These are phyloP conservation scores for Lactifluus echinatus DNA, from an alignment of 768 basidiomycete genomes.

Conservation along the genomic window DNA sequence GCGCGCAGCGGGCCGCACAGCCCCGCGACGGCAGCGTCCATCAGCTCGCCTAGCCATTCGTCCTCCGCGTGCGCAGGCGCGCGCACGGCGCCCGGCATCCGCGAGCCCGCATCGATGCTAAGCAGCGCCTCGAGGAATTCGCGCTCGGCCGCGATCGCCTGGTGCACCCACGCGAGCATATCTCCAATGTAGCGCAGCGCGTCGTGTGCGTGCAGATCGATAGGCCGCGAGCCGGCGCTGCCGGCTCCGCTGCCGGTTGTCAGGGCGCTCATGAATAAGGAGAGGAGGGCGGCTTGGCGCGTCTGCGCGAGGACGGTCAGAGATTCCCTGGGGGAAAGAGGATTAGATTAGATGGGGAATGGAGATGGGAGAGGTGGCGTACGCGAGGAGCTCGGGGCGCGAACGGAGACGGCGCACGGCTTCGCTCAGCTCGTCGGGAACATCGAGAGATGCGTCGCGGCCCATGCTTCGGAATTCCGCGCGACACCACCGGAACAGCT, in stretches of 20 bases:
- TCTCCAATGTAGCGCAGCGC: slow-evolving; percentile 94
- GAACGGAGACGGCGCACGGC: slow-evolving; percentile 65
- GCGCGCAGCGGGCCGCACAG: slow-evolving; percentile 83
- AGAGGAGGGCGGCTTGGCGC: slow-evolving; percentile 70
- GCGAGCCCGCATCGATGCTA: slow-evolving; percentile 44
- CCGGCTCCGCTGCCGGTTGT: slow-evolving; percentile 43
- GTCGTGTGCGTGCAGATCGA: slow-evolving; percentile 97
- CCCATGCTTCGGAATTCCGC: slow-evolving; percentile 79
- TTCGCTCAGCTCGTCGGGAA: slow-evolving; percentile 55
- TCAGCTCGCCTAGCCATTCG: slow-evolving; percentile 66
- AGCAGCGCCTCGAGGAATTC: slow-evolving; percentile 91
- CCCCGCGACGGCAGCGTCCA: slow-evolving; percentile 77
- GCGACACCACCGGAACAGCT: slow-evolving; percentile 77
- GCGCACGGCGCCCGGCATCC: slow-evolving; percentile 73
- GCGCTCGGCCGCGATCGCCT: slow-evolving; percentile 87
- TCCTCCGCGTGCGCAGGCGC: slow-evolving; percentile 54
- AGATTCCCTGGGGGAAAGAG: slow-evolving; percentile 47
- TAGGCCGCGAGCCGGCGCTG: slow-evolving; percentile 56
- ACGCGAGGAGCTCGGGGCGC: slow-evolving; percentile 74
- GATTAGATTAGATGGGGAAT: background rate
- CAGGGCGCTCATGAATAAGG: slow-evolving; percentile 83
- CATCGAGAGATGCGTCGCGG: slow-evolving; percentile 65
- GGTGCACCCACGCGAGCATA: slow-evolving; percentile 98
- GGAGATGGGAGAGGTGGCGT: slow-evolving; percentile 20
- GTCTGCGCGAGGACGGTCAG: slow-evolving; percentile 70